phyloP scores from a whole-genome alignment of 768 basidiomycete genomes.

The Glaciozyma antarctica region DNA sequence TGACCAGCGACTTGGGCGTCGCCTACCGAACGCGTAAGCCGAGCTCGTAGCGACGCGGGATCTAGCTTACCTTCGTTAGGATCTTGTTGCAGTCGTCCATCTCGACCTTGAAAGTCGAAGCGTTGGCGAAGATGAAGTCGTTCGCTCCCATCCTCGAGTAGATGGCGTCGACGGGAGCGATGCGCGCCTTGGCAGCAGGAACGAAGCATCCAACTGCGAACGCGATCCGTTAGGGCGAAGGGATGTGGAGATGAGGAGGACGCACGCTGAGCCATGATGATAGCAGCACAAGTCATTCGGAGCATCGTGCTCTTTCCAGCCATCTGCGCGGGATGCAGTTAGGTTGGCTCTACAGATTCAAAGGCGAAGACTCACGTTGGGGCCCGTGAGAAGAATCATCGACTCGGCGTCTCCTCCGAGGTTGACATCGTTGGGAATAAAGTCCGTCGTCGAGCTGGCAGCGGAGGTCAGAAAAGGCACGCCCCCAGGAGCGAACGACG shows the following conservation, averaged over 20 bases:
- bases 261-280: constrained; percentile 49
- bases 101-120: constrained; percentile 89
- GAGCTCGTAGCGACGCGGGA: background rate
- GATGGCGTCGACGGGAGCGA: constrained; percentile 84
- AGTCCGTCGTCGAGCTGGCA: constrained; percentile 44
- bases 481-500: background rate
- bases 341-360: background rate
- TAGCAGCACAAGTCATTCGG: constrained; percentile 91
- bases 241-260: background rate
- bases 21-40: constrained; percentile 47
- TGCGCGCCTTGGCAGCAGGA: constrained; percentile 68
- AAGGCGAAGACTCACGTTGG: constrained; percentile 35
- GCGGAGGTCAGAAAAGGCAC: background rate
- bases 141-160: constrained; percentile 98
- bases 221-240: constrained; percentile 45
- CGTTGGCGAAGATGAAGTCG: constrained; percentile 89
- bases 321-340: constrained; percentile 33
- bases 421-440: constrained; percentile 87
- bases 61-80: constrained; percentile 53
- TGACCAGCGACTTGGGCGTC: constrained; percentile 85
- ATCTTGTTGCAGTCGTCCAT: constrained; percentile 59
- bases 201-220: constrained; percentile 89
- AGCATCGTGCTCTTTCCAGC: constrained; percentile 51
- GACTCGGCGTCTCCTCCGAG: constrained; percentile 62
- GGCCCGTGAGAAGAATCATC: constrained; percentile 78